Percentiles rank a stretch among this genome's conserved stretches.
Evolutionary conservation across 768 basidiomycete genomes (phyloP).

Genomic region (Mycena capillaripes): DNA sequence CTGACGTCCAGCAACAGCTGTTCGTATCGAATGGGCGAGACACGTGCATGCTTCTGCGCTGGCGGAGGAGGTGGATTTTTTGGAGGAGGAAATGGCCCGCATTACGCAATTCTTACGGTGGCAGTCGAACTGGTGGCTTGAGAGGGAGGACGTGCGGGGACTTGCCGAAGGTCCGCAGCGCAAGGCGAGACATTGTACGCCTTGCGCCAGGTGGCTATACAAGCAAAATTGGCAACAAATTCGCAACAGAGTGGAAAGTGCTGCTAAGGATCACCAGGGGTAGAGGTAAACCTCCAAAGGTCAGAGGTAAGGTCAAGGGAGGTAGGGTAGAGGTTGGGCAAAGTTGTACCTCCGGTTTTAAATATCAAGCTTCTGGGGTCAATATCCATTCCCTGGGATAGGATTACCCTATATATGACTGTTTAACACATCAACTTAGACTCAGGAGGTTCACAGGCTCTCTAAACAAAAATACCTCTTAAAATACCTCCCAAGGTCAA

Average conservation of each 20-base stretch:
- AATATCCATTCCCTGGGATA: too few relatives aligned
- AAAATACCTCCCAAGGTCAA: too few relatives aligned
- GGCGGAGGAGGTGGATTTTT: conserved; percentile 41
- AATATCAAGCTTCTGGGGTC: too few relatives aligned
- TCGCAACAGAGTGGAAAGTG: neutral
- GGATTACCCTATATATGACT: too few relatives aligned
- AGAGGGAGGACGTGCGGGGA: neutral
- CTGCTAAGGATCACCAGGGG: too few relatives aligned
- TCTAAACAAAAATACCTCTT: too few relatives aligned
- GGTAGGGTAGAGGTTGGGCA: too few relatives aligned
- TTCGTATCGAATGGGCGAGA: conserved; percentile 18
- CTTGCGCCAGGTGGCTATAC: neutral
- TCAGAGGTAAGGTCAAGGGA: too few relatives aligned
- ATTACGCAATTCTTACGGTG: conserved; percentile 27
- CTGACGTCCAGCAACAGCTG: neutral
- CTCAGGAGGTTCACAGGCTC: too few relatives aligned
- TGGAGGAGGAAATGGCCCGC: conserved; percentile 43
- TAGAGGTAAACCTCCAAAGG: too few relatives aligned
- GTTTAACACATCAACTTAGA: too few relatives aligned
- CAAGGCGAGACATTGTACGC: neutral
- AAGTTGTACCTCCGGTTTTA: too few relatives aligned
- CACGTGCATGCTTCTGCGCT: neutral
- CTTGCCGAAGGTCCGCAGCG: neutral
- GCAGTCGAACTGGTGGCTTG: conserved; percentile 37
- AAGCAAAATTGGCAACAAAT: neutral